Percentiles rank a stretch among this genome's conserved stretches.
phyloP scores from a whole-genome alignment of 805 yeast genomes.

The Cyberlindnera meyerae region DNA sequence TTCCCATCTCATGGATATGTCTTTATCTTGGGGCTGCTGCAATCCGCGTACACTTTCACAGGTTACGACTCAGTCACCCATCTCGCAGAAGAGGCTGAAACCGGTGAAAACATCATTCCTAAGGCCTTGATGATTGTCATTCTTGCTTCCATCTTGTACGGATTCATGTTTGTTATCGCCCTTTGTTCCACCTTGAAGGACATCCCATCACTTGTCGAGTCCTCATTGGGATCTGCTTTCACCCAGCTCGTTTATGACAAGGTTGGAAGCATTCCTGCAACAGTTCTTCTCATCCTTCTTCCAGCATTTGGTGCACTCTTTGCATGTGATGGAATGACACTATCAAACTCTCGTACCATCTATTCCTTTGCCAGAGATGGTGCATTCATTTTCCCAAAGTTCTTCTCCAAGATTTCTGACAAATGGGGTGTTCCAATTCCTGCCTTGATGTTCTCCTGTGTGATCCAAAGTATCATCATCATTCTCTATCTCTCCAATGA shows the following conservation, averaged over 20 bases:
- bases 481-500: slow-evolving; percentile 27
- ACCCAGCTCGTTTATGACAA: slow-evolving; percentile 22
- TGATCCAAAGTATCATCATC: slow-evolving; percentile 26
- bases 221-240: slow-evolving; percentile 24
- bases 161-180: slow-evolving; percentile 30
- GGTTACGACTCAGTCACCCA: slow-evolving; percentile 33
- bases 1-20: slow-evolving; percentile 24
- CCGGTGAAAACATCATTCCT: slow-evolving; percentile 27
- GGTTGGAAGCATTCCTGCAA: slow-evolving; percentile 28
- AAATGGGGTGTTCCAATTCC: slow-evolving; percentile 28
- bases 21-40: slow-evolving; percentile 25
- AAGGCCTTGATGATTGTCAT: slow-evolving; percentile 31
- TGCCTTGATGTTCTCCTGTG: slow-evolving; percentile 24
- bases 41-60: slow-evolving; percentile 27
- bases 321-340: slow-evolving; percentile 28
- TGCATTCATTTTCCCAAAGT: slow-evolving; percentile 30
- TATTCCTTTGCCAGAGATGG: slow-evolving; percentile 34
- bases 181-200: slow-evolving; percentile 27
- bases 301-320: slow-evolving; percentile 23
- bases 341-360: slow-evolving; percentile 30
- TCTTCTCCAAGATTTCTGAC: slow-evolving; percentile 24
- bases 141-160: slow-evolving; percentile 26
- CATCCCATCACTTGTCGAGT: slow-evolving; percentile 15
- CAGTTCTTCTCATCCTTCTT: slow-evolving; percentile 23
- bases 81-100: slow-evolving; percentile 31